Conservation (phyloP, 352 stramenopile species). For the Globisporangium megalacanthum region DNA sequence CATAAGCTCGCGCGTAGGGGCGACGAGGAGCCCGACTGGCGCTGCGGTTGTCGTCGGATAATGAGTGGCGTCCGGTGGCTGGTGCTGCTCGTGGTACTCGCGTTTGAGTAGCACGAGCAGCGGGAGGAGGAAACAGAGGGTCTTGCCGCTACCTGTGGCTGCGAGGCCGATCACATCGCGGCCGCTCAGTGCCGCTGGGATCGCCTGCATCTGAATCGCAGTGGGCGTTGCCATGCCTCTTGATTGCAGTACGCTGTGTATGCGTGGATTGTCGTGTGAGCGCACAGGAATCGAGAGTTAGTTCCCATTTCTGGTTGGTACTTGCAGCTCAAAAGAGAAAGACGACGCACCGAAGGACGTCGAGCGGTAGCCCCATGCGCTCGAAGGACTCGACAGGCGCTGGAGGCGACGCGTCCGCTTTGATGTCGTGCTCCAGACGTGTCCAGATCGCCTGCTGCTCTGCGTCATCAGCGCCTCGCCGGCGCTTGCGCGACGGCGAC, state of each 20-base stretch:
- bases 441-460: conserved; percentile 39
- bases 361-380: conserved; percentile 22
- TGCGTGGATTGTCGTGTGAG: background rate
- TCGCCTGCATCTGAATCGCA: conserved; percentile 95
- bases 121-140: conserved; percentile 94
- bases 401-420: background rate
- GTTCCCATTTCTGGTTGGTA: background rate
- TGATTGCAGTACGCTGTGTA: conserved; percentile 19
- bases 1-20: conserved; percentile 95
- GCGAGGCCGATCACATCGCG: conserved; percentile 92
- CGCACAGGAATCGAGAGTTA: background rate
- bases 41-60: background rate
- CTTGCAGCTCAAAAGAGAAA: background rate
- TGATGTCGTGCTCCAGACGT: conserved; percentile 49
- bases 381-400: conserved; percentile 35
- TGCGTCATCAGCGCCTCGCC: conserved; percentile 12
- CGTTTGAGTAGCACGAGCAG: conserved; percentile 47
- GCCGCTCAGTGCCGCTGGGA: conserved; percentile 75
- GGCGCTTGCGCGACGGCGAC: conserved; percentile 24
- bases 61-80: background rate
- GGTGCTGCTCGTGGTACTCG: conserved; percentile 1
- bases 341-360: conserved; percentile 14
- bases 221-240: conserved; percentile 85
- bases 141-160: conserved; percentile 95
- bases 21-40: conserved; percentile 84